These are phyloP conservation scores for Microascus cirrosus DNA, from an alignment of 2,329 filamentous ascomycete species.

Conservation along the genomic window DNA sequence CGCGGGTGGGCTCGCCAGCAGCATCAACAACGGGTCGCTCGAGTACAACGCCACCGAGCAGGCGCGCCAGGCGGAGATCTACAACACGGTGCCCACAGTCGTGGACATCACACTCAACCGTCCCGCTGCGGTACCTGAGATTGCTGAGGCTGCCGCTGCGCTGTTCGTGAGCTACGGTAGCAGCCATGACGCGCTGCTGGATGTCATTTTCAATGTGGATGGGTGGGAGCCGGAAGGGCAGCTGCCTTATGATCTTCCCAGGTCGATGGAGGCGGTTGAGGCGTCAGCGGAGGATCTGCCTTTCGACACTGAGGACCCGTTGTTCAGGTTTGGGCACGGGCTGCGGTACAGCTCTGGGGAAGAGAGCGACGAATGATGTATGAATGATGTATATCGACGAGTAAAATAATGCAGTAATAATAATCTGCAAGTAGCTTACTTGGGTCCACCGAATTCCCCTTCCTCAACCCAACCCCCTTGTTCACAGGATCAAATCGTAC, in stretches of 20 bases:
- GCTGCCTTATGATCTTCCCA: constrained; percentile 30
- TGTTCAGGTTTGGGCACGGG: constrained; percentile 19
- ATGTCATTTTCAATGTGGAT: constrained; percentile 26
- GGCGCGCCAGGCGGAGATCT: constrained; percentile 19
- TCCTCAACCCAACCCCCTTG: too few relatives aligned
- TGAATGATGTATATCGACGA: background rate
- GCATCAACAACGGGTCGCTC: constrained; percentile 26
- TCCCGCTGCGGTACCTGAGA: constrained; percentile 26
- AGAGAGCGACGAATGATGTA: background rate
- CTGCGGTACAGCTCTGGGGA: constrained; percentile 10
- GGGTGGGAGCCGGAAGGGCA: constrained; percentile 15
- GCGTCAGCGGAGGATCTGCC: constrained; percentile 16
- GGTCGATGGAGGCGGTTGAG: constrained; percentile 28
- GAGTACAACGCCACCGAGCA: constrained; percentile 22
- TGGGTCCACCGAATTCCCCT: too few relatives aligned
- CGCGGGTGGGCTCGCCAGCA: constrained; percentile 23
- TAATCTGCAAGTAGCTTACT: background rate
- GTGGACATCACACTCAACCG: constrained; percentile 32
- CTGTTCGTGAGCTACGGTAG: constrained; percentile 28
- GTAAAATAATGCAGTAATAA: background rate
- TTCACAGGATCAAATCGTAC: too few relatives aligned
- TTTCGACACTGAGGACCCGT: constrained; percentile 15
- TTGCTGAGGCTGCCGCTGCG: constrained; percentile 24
- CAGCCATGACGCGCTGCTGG: constrained; percentile 27
- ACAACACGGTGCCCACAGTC: constrained; percentile 23